Evolutionary conservation across 169 alveolate genomes (phyloP), one percentile per base, ranked within the genome.

Genomic region (Cryptosporidium tyzzeri): DNA sequence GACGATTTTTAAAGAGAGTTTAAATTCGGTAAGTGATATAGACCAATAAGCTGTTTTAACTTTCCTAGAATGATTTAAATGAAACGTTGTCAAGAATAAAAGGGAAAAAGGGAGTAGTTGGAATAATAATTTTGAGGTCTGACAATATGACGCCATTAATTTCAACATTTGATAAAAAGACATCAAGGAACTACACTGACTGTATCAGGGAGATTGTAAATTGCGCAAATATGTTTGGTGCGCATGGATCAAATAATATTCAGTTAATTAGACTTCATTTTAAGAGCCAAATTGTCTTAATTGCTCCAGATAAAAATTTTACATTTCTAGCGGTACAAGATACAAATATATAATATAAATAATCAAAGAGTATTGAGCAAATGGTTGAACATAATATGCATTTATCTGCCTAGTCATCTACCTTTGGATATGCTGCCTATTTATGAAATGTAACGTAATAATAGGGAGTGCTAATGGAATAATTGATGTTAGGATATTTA

Each of bases 261-360:
- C 89, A 80, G 50, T 18, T 80, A 3, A 80, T 80, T 41, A 80
- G 89, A 58, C 68, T 80, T 29, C 75, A 80, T 45, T 80, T 6
- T 37, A 80, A 80, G 8, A 50, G 33, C n/a, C 74, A 65, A 29
- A 80, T 65, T 31, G 68, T 80, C 26, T 51, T 80, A 14, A 45
- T 80, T 26, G 89, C 89, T n/a, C 89, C 89, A 16, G 89, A 80
- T 39, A 80, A 80, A 62, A 62, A 44, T 12, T 80, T 61, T 23
- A 62, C 53, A 23, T 80, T 80, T 62, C 14, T 80, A 41, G 75
- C 67, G 41, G 67, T 80, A 10, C 89, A 80, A 62, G 89, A 80
- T 21, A 80, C 89, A 12, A 62, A 62, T 31, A 55, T 55, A 6
- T 23, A 55, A 21, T 2, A 23, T 39, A 1, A 33, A 55, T 23